Conservation (phyloP, 345 rosid species). For the Corchorus olitorius region DNA sequence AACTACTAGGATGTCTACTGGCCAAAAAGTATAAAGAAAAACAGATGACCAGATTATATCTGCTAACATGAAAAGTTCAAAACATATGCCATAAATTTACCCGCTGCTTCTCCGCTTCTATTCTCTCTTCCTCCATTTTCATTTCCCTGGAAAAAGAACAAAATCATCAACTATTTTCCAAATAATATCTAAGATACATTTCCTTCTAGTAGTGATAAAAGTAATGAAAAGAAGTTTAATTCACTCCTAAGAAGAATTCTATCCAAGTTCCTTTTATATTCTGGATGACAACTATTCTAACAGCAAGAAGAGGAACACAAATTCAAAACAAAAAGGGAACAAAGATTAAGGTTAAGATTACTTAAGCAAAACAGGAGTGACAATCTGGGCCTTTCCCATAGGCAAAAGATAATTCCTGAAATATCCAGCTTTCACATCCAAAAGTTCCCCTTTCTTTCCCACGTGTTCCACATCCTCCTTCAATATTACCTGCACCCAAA, state of each 20-base stretch:
- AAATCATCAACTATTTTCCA: neutral
- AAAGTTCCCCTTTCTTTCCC: conserved; percentile 79
- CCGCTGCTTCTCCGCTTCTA: conserved; percentile 90
- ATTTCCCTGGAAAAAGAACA: conserved; percentile 56
- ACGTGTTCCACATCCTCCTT: conserved; percentile 73
- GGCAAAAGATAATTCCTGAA: conserved; percentile 86
- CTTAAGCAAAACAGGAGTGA: conserved; percentile 82
- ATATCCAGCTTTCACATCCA: conserved; percentile 87
- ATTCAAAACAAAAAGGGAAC: conserved; percentile 9
- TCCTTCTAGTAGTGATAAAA: neutral
- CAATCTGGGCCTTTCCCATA: conserved; percentile 80
- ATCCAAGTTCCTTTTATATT: neutral
- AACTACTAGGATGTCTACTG: neutral
- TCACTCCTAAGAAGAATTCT: neutral
- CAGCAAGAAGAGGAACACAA: conserved; percentile 8
- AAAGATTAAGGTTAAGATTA: conserved; percentile 31
- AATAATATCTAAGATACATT: neutral
- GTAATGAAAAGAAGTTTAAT: neutral
- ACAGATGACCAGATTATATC: conserved; percentile 6
- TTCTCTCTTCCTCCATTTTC: conserved; percentile 81
- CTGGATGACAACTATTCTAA: neutral
- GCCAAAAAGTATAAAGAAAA: neutral
- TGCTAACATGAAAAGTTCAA: conserved; percentile 7
- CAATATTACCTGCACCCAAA: conserved; percentile 64
- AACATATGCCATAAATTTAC: conserved; percentile 42